Conservation (phyloP, 371 early-diverging fungal genomes). For the Synchytrium microbalum region DNA sequence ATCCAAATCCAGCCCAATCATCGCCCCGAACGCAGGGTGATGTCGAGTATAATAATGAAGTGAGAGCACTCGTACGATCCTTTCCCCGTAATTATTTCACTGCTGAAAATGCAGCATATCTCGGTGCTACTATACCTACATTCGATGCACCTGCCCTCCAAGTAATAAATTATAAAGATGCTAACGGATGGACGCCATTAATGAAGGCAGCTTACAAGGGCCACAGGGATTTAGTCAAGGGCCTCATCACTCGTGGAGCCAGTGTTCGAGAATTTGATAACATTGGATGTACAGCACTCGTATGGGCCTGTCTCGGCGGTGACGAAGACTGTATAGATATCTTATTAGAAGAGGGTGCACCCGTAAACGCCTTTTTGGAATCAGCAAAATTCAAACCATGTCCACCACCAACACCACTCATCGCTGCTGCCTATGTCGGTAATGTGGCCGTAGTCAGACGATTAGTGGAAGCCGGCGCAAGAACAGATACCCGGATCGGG, state of each 20-base stretch:
- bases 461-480: slow-evolving; percentile 51
- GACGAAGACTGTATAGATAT: slow-evolving; percentile 16
- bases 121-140: slow-evolving; percentile 15
- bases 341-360: slow-evolving; percentile 17
- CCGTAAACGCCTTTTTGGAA: slow-evolving; percentile 12
- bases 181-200: slow-evolving; percentile 25
- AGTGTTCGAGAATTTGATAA: slow-evolving; percentile 12
- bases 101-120: slow-evolving; percentile 21
- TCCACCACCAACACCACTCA: slow-evolving; percentile 22
- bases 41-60: not conserved
- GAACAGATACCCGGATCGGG: slow-evolving; percentile 31
- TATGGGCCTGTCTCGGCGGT: slow-evolving; percentile 31
- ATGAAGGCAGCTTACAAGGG: slow-evolving; percentile 41
- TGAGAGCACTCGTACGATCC: not conserved
- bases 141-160: not conserved
- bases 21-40: not conserved
- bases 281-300: slow-evolving; percentile 29
- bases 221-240: slow-evolving; percentile 21
- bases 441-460: slow-evolving; percentile 54
- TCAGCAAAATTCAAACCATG: not conserved
- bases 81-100: slow-evolving; percentile 8
- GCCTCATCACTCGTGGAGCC: slow-evolving; percentile 9
- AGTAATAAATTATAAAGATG: slow-evolving; percentile 16
- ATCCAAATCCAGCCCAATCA: not conserved
- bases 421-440: slow-evolving; percentile 32